Percentiles rank a stretch among this genome's conserved stretches.
Evolutionary conservation across 805 yeast species (phyloP).

Genomic region (Yamadazyma paraphyllophila): DNA sequence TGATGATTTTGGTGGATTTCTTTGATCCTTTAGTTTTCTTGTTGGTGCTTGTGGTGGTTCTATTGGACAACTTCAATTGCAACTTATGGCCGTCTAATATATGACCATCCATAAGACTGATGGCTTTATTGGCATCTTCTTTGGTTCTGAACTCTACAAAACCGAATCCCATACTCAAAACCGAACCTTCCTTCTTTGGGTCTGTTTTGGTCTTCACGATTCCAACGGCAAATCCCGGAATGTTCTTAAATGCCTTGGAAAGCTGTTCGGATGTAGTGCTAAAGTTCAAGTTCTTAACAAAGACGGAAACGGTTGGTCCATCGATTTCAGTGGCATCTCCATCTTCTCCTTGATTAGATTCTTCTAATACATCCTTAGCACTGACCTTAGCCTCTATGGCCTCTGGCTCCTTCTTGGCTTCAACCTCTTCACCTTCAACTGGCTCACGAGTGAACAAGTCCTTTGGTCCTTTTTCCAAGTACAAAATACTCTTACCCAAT

Average conservation of each 20-base stretch:
- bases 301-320: constrained; percentile 84
- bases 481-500: constrained; percentile 81
- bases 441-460: constrained; percentile 70
- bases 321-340: constrained; percentile 44
- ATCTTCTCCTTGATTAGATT: constrained; percentile 18
- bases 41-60: constrained; percentile 48
- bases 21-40: constrained; percentile 26
- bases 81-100: constrained; percentile 86
- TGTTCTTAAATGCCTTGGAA: constrained; percentile 58
- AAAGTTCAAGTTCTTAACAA: constrained; percentile 90
- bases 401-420: constrained; percentile 23
- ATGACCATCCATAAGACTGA: constrained; percentile 68
- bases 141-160: constrained; percentile 85
- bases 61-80: constrained; percentile 83
- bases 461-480: constrained; percentile 92
- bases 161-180: constrained; percentile 96
- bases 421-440: constrained; percentile 31
- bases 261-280: constrained; percentile 63
- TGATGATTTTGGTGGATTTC: constrained; percentile 75
- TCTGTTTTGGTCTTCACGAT: constrained; percentile 87
- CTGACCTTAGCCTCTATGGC: constrained; percentile 47
- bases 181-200: constrained; percentile 62
- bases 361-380: constrained; percentile 45
- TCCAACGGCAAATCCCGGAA: constrained; percentile 80
- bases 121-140: constrained; percentile 76